Base-by-base conservation (phyloP, 306 rosid species). In the Trifolium subterraneum region DNA sequence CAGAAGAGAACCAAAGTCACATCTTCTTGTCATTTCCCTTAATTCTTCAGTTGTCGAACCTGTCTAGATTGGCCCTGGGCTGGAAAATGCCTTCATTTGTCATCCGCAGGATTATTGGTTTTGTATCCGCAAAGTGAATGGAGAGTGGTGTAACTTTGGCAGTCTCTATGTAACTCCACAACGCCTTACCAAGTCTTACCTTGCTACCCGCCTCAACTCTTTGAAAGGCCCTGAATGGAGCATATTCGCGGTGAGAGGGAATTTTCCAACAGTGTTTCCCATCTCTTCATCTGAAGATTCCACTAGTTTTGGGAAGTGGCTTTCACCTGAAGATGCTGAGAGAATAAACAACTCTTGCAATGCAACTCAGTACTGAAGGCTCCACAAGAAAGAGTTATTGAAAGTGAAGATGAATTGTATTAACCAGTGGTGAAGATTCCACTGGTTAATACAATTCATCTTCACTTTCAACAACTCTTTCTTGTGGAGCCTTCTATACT, bases 21-120 rank as follows among this genome's bases (percentile, higher is more conserved):
- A 22, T 22, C 25, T 22, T 22, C 25, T 22, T 1, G 25, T 22
- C 25, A 22, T 22, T 22, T 2, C 25, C 25, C 25, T 22, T 22
- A 22, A 22, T 22, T 22, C 25, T 22, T 2, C 25, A 2, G 25
- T 22, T 22, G 25, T 2, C 25, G 25, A 22, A 2, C 25, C 25
- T 1, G 25, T 2, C 25, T 1, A 22, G 25, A 22, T 22, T 1
- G 25, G 2, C 2, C 25, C 2, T 22, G 25, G 2, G 25, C 25
- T 22, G 2, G 25, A 22, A 22, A 22, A 22, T 22, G 25, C 2
- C 25, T 22, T 22, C 25, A 22, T 22, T 22, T 42, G 86, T 80
- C 99, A 95, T 82, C 80, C 92, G 79, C 98, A 92, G 45, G 89
- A 95, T 62, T 97, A 95, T 60, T 95, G 99, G 99, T 95, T 92